Base-by-base conservation (phyloP, 495 filamentous ascomycete species). In the Corynascus novoguineensis region DNA sequence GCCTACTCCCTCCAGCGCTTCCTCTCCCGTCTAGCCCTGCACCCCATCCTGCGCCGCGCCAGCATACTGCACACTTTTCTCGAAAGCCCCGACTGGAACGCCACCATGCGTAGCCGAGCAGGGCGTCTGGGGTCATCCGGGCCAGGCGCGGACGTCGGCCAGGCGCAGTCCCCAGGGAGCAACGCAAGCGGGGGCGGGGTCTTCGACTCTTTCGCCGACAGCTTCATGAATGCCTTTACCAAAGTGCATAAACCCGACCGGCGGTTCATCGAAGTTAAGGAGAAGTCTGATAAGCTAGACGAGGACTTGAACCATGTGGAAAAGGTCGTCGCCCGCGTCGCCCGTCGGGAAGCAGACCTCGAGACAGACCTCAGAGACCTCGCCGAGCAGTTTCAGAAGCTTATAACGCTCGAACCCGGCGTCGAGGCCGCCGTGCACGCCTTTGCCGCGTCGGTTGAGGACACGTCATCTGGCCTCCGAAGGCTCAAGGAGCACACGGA, bases 171-270 rank as follows among this genome's bases (percentile, higher is more conserved):
- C 14, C 68, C 70, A 3, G 25, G 19, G 19, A 50, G 17, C 29
- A 37, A 4, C 28, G 10, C 28, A 4, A 24, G 45, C 19, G 71
- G 73, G 2, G 67, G 60, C 44, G 87, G 90, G 7, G 88, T 97
- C 15, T 91, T 98, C 53, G 93, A 98, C 64, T 89, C 86, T 51
- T 87, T 97, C 62, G 88, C 93, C 19, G 93, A 98, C 68, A 91
- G 85, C n/a, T 93, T 97, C 67, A 86, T 98, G 64, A 98, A 98
- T 70, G 90, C 91, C 46, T 97, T 98, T 64, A 90, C 85, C 58
- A 97, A 97, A 64, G 87, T 95, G 4, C 89, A 96, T 73, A 96
- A 96, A 69, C 86, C 91, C 25, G 93, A 98, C 71, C 87, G 86
- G 60, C 86, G 93, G 37, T 98, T 98, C 72, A 87, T 95, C 61